Base-by-base conservation (phyloP, 805 yeast species). In the Yamadazyma sp. region DNA sequence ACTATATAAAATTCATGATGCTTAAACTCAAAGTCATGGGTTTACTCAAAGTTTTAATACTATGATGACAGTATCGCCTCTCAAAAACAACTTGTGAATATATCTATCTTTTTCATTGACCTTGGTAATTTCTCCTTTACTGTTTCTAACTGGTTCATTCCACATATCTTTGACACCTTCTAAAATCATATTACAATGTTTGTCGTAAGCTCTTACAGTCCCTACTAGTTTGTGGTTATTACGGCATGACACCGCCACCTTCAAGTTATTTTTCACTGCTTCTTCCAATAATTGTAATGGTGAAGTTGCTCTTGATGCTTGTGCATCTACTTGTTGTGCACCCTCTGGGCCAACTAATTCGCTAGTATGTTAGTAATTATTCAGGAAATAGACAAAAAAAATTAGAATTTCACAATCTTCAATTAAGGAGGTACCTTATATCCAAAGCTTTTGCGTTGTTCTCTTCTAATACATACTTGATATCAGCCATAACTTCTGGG, bases 31-130 rank as follows among this genome's bases (percentile, higher is more conserved):
- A n/a, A n/a, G n/a, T n/a, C n/a, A n/a, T n/a, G n/a, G n/a, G n/a
- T n/a, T n/a, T n/a, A n/a, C n/a, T 26, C 30, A 48, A 7, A 67
- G 64, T 45, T 77, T 80, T 47, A 86, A 68, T 6, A 93, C 79
- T 21, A 93, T 80, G 38, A 93, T 85, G 14, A 93, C 95, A 0
- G 96, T 85, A 59, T 93, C 99, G 2, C 99, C 99, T 60, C 99
- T 74, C 25, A 93, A 66, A 53, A 93, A 93, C 76, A 93, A 69
- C 61, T 93, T 93, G 40, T 88, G 77, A 3, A 91, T 78, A 55
- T 86, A 93, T 49, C 98, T 66, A 63, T 57, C 73, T 49, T 76
- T 78, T 38, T 82, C 68, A 11, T 78, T 70, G 4, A 80, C 70
- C 49, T 82, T 78, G 36, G 82, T 81, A 47, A 76, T 78, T 52